Conservation (phyloP, 2,329 filamentous ascomycete species). For the Colletotrichum acutatum region DNA sequence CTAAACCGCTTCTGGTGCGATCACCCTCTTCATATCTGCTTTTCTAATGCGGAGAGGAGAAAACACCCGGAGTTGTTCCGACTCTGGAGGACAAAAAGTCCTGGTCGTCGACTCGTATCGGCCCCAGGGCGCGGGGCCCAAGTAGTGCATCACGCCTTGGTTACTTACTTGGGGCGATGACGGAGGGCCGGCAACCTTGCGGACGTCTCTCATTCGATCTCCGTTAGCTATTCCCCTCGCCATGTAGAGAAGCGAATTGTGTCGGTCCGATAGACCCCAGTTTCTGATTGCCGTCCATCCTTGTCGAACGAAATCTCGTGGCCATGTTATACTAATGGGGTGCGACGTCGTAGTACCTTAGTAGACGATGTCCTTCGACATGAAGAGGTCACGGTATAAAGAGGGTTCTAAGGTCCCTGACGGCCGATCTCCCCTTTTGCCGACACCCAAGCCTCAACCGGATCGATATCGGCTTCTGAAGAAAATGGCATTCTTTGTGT, state of each 20-base stretch:
- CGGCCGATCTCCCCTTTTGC: neutral
- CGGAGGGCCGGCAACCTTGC: neutral
- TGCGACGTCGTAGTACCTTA: neutral
- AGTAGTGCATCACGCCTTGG: neutral
- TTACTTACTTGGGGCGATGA: neutral
- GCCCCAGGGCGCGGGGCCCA: neutral
- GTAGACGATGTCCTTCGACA: neutral
- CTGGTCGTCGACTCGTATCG: neutral
- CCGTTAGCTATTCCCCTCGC: neutral
- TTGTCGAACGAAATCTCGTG: neutral
- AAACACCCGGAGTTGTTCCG: slow-evolving; percentile 22
- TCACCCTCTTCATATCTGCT: neutral
- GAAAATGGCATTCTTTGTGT: slow-evolving; percentile 20
- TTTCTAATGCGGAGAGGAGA: neutral
- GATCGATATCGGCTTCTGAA: slow-evolving; percentile 2
- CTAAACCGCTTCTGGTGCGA: slow-evolving; percentile 1
- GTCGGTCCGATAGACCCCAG: slow-evolving; percentile 25
- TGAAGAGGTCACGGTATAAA: slow-evolving; percentile 17
- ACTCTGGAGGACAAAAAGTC: neutral
- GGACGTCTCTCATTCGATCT: neutral
- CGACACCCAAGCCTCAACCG: neutral
- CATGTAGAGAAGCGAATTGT: neutral
- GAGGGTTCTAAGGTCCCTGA: slow-evolving; percentile 2
- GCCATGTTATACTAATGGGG: slow-evolving; percentile 5
- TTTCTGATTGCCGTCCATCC: neutral